Base-by-base conservation (phyloP, 768 basidiomycete genomes). In the Xerocomellus chrysenteron region DNA sequence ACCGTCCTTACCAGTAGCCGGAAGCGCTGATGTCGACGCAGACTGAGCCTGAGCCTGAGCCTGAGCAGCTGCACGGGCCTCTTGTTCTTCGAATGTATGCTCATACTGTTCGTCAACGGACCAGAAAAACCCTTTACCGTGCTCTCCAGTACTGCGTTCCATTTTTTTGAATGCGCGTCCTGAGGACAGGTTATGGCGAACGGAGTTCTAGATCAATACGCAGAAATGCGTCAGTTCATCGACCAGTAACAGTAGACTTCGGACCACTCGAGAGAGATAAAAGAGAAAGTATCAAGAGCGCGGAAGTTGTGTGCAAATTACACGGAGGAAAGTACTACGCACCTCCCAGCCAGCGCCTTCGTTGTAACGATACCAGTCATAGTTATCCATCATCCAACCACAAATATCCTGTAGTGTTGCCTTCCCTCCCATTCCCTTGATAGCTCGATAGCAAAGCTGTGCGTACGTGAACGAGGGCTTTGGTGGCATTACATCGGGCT, bases 71-170 rank as follows among this genome's bases (percentile, higher is more conserved):
- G 64, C 65, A 51, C 83, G 83, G 21, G 75, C 76, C 57, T 89
- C 87, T 64, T 88, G 87, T 58, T 88, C 87, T 67, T 87, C 84
- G 43, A 92, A 81, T 36, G 77, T 77, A 55, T 84, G 85, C 50
- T 85, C 82, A 67, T 80, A 79, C 53, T 84, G 81, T 43, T 88
- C 86, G 65, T 96, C 94, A 33, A 97, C 78, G 19, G 89, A 88
- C 95, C 95, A 98, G 60, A 94, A 92, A 61, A 87, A 93, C 2
- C 94, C 95, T 70, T 96, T 97, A 10, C 92, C 90, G 57, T 88
- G 82, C 76, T 90, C 92, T 56, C 92, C 90, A 7, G 86, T 83
- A 58, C 86, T 88, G 32, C 92, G 81, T 56, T 94, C 91, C 70
- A 92, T 80, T 73, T 98, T 98, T 70, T 90, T 79, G 75, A 99